phyloP scores from a whole-genome alignment of 2,329 filamentous ascomycete species.

The Cryphonectria radicalis region DNA sequence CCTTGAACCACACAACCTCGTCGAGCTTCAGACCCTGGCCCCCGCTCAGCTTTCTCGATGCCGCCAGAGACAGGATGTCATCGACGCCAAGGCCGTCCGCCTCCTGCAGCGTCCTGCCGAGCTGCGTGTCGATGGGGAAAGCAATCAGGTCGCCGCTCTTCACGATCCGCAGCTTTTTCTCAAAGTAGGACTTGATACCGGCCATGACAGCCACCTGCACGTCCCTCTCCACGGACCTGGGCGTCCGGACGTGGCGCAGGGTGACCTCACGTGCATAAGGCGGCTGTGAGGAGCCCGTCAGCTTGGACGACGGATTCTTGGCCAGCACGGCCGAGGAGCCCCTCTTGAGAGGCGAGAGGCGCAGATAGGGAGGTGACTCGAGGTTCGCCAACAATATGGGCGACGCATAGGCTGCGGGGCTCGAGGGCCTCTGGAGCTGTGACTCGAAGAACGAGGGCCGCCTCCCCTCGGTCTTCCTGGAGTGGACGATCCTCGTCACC shows the following conservation, averaged over 20 bases:
- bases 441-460: constrained; percentile 68
- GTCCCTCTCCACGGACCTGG: constrained; percentile 81
- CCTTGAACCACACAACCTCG: constrained; percentile 88
- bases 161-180: constrained; percentile 78
- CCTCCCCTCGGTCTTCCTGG: constrained; percentile 50
- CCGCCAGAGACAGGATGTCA: constrained; percentile 65
- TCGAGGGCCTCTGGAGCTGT: constrained; percentile 64
- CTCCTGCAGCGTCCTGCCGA: constrained; percentile 83
- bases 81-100: constrained; percentile 69
- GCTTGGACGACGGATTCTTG: constrained; percentile 59
- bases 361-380: constrained; percentile 76
- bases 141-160: constrained; percentile 88
- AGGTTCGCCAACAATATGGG: constrained; percentile 88
- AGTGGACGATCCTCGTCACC: constrained; percentile 63
- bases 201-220: constrained; percentile 86
- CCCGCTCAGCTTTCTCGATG: constrained; percentile 36
- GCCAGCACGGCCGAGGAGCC: constrained; percentile 47
- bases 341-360: constrained; percentile 72
- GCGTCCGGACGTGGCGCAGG: constrained; percentile 85
- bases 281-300: constrained; percentile 58
- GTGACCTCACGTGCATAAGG: constrained; percentile 77
- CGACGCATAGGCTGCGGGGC: constrained; percentile 73
- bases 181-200: constrained; percentile 87
- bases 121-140: constrained; percentile 82
- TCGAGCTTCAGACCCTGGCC: constrained; percentile 46